phyloP scores from a whole-genome alignment of 495 filamentous ascomycete species.

The Podospora anserina region DNA sequence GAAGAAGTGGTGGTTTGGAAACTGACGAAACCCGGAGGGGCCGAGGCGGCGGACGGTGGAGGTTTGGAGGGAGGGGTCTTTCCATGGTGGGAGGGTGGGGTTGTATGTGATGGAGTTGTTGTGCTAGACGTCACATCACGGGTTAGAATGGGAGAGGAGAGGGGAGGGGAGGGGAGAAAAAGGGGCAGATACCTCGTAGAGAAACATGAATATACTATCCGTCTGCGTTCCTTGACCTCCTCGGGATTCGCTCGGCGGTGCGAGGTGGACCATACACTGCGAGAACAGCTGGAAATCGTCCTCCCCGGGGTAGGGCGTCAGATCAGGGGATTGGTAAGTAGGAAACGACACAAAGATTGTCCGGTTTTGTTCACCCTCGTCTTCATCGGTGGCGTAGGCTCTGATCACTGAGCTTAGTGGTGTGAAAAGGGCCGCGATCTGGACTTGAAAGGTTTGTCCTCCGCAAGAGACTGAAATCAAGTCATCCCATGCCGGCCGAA shows the following conservation, averaged over 20 bases:
- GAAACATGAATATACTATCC: slow-evolving; percentile 41
- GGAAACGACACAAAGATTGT: slow-evolving; percentile 23
- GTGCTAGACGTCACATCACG: slow-evolving; percentile 17
- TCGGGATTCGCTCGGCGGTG: slow-evolving; percentile 20
- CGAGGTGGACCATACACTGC: slow-evolving; percentile 37
- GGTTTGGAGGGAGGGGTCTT: neutral
- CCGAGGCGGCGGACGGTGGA: slow-evolving; percentile 21
- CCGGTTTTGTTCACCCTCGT: slow-evolving; percentile 20
- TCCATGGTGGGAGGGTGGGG: slow-evolving; percentile 19
- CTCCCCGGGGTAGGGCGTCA: slow-evolving; percentile 27
- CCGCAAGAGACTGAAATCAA: slow-evolving; percentile 30
- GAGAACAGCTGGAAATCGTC: slow-evolving; percentile 40
- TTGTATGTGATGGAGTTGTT: slow-evolving; percentile 33
- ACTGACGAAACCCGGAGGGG: slow-evolving; percentile 38
- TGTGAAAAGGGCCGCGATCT: slow-evolving; percentile 40
- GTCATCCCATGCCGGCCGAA: slow-evolving; percentile 45
- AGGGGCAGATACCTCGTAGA: slow-evolving; percentile 41
- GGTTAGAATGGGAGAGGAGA: neutral
- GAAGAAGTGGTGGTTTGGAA: slow-evolving; percentile 51
- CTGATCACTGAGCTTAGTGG: slow-evolving; percentile 22
- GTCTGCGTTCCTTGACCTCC: slow-evolving; percentile 10
- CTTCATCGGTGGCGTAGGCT: slow-evolving; percentile 14
- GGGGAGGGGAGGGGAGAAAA: neutral
- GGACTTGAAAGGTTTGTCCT: slow-evolving; percentile 30
- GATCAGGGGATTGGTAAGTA: slow-evolving; percentile 29